Base-by-base conservation (phyloP, 257 asterid species). In the Solanum gandarillasii region DNA sequence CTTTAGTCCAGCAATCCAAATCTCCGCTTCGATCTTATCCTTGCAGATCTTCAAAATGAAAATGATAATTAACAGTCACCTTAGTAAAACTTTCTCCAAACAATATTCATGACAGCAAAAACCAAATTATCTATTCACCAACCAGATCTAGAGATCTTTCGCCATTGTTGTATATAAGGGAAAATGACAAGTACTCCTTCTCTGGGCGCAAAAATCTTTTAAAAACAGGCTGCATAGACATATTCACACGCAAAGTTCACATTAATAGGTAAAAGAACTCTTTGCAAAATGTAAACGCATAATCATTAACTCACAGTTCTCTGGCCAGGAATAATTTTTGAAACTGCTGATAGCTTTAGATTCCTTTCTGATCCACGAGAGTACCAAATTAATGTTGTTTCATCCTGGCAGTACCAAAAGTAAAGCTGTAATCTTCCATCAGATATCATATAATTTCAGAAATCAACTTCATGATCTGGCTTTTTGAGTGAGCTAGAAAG, bases 81-180 rank as follows among this genome's bases (percentile, higher is more conserved):
- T 31, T 46, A 39, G 32, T 74, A 86, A 16, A 36, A 82, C 58
- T 32, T 62, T 11, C 58, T 75, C 67, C 31, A 67, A 13, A 27
- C 81, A 70, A 32, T 34, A 88, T 90, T 14, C 82, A 81, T 48
- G 70, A 48, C 41, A 23, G 74, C 86, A 41, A 43, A 83, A 21
- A 68, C 18, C 36, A 86, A 83, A 25, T 21, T 25, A 72, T 86
- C 34, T 60, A 78, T 72, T 58, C 23, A 92, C 99, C 90, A 34
- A 97, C 99, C 98, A 97, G 92, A 90, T 97, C 99, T 25, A 97
- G 96, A 70, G 99, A 95, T 92, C 99, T 93, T 52, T 97, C 99
- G 2, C 98, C 99, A 89, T 93, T 94, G 89, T 94, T 93, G 89
- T 95, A 93, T 90, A 97, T 91, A 83, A 97, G 95, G 18, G 99